A percentile compares a stretch with the other conserved stretches of the same genome.
Evolutionary conservation across 257 asterid genomes (phyloP).

Genomic region (Fraxinus quadrangulata): DNA sequence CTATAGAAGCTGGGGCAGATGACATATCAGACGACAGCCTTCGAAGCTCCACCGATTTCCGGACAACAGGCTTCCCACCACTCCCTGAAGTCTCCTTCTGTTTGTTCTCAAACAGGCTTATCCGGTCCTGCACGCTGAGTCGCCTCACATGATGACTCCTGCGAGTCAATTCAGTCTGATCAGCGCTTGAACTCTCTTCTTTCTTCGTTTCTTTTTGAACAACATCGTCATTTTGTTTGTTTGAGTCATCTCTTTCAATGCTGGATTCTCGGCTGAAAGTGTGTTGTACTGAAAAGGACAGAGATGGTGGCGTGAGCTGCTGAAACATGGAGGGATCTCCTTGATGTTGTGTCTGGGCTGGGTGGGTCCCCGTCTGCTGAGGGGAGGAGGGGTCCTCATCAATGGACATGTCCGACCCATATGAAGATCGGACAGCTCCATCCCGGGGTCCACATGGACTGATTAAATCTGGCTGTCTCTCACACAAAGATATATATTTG

Average conservation of each 20-base stretch:
- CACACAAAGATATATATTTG: slow-evolving; percentile 59
- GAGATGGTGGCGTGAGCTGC: slow-evolving; percentile 31
- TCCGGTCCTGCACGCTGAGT: slow-evolving; percentile 91
- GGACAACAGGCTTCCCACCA: slow-evolving; percentile 53
- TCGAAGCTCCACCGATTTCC: slow-evolving; percentile 66
- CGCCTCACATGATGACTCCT: slow-evolving; percentile 61
- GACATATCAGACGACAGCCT: slow-evolving; percentile 77
- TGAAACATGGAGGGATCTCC: slow-evolving; percentile 31
- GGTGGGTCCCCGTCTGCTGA: slow-evolving; percentile 23
- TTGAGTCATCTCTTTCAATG: slow-evolving; percentile 36
- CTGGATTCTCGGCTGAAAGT: slow-evolving; percentile 40
- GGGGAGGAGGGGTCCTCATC: slow-evolving; percentile 46
- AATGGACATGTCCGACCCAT: slow-evolving; percentile 57
- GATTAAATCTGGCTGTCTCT: slow-evolving; percentile 63
- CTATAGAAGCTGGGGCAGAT: slow-evolving; percentile 45
- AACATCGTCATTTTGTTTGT: slow-evolving; percentile 20
- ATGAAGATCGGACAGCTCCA: slow-evolving; percentile 57
- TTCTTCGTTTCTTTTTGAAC: slow-evolving; percentile 31
- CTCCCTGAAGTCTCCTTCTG: slow-evolving; percentile 78
- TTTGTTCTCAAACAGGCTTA: slow-evolving; percentile 80
- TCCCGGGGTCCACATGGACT: slow-evolving; percentile 48
- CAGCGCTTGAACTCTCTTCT: slow-evolving; percentile 41
- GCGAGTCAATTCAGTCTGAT: slow-evolving; percentile 37
- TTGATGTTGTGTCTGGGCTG: slow-evolving; percentile 5
- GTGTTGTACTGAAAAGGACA: slow-evolving; percentile 26